Evolutionary conservation across 768 basidiomycete species (phyloP), one percentile per base, ranked within the genome.

Genomic region (Tulasnella sp.): DNA sequence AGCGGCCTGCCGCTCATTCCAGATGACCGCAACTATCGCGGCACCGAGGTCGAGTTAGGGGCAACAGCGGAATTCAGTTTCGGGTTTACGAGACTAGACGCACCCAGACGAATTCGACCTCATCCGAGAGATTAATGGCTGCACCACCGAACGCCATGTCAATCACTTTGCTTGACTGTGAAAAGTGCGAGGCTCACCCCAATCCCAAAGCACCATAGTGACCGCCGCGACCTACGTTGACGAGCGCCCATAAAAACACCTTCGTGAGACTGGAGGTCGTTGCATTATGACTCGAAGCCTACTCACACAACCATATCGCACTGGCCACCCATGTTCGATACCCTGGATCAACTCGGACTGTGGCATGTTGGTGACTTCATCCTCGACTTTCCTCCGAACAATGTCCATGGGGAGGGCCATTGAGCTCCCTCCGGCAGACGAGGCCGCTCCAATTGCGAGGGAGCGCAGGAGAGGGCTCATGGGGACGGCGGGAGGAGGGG

Each of bases 21-120:
- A 39, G 75, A 76, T 61, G 39, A 32, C 29, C 48, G 61, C 61
- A 67, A 32, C 61, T 67, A 26, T 26, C 61, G 61, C 26, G 61
- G 26, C 16, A 16, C 61, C 61, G 61, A 57, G 61, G 10, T 5
- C 13, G 61, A 35, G 51, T 51, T 51, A 51, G 51, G 15, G 61
- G 61, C 5, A 15, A 44, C 32, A 2, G 10, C 40, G 20, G 18
- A 48, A 10, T 35, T 32, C 73, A n/a, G 20, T 16, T 15, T 44
- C 16, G 44, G 44, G 44, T 3, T 44, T 15, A 23, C n/a, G 51
- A 35, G 39, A n/a, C 11, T 9, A n/a, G 18, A 44, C 73, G 35
- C 35, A 76, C 75, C 75, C 75, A 76, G 57, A 76, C 67, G 61
- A 76, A 76, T 39, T 32, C 61, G 18, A 69, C 75, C 61, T 67